Evolutionary conservation across 2,329 filamentous ascomycete species (phyloP), one percentile per base, ranked within the genome.

Genomic region (Fusarium pseudonygamai): DNA sequence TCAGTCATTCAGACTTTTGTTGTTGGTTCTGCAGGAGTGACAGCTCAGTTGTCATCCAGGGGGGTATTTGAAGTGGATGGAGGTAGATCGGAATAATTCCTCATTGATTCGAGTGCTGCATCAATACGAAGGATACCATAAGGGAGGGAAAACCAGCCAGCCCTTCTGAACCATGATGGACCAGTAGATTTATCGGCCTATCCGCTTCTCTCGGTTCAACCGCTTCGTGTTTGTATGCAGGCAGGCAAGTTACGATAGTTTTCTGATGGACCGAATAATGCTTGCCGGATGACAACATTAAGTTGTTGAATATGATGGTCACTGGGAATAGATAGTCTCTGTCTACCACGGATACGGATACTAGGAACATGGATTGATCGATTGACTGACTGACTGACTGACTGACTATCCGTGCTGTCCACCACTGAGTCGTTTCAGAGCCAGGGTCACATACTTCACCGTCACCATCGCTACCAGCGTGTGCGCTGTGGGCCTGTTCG

Each of bases 361-460:
- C 45, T 53, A 39, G 30, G 30, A 43, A 53, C 28, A 67, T 58
- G 53, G 47, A 53, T 53, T 52, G 46, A 55, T 34, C 40, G 32
- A 60, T 20, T 50, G 45, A 42, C 9, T 28, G 45, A 34, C 26
- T 46, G 24, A 26, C 14, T 42, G 34, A 18, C 34, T 52, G 57
- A 42, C 26, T 47, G 26, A 22, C 14, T 52, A 32, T 7, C 20
- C 37, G 52, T 30, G 26, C 22, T 62, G 20, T 63, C 28, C 45
- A 59, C 65, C 45, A 64, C 65, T 49, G 52, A 66, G 42, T 70
- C 52, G 70, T 65, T 71, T 53, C 67, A 57, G 55, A 57, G 53
- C 64, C 69, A 57, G 59, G 71, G 64, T 73, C 75, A 49, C 49
- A 68, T 60, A 64, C 64, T 60, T 75, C 75, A 76, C 75, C 72